These are phyloP conservation scores for Scleroderma citrinum DNA, from an alignment of 768 basidiomycete species.

Conservation along the genomic window DNA sequence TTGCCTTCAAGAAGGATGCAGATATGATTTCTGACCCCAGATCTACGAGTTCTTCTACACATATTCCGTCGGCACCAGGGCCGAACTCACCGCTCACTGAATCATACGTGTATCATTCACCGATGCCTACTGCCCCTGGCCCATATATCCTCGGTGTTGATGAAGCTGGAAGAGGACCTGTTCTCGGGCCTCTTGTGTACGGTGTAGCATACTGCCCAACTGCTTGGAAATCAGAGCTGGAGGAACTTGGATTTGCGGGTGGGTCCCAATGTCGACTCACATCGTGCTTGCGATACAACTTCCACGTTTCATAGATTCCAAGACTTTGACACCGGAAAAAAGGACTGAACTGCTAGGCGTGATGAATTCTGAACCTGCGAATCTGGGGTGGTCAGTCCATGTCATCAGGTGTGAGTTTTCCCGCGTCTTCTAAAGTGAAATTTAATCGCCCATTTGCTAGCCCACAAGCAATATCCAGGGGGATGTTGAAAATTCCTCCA, in stretches of 20 bases:
- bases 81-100: constrained; percentile 52
- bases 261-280: constrained; percentile 10
- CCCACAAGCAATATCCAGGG: constrained; percentile 84
- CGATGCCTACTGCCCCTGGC: constrained; percentile 59
- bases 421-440: not conserved
- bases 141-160: constrained; percentile 98
- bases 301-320: constrained; percentile 68
- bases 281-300: not conserved
- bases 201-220: constrained; percentile 90
- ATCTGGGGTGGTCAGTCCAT: constrained; percentile 78
- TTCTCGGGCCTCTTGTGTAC: constrained; percentile 93
- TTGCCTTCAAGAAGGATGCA: too few species aligned
- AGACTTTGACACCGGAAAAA: constrained; percentile 71
- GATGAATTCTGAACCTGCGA: constrained; percentile 61
- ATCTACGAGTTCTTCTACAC: too few species aligned
- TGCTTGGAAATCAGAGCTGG: constrained; percentile 66
- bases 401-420: constrained; percentile 51
- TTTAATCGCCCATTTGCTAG: constrained; percentile 33
- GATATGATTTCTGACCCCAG: too few species aligned
- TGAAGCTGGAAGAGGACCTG: constrained; percentile 95
- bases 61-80: constrained; percentile 53
- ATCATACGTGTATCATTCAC: constrained; percentile 77
- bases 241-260: constrained; percentile 90
- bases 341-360: constrained; percentile 60
- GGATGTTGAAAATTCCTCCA: constrained; percentile 84